Evolutionary conservation across 2,329 filamentous ascomycete species (phyloP), one percentile per base, ranked within the genome.

Genomic region (Fusarium sp.): DNA sequence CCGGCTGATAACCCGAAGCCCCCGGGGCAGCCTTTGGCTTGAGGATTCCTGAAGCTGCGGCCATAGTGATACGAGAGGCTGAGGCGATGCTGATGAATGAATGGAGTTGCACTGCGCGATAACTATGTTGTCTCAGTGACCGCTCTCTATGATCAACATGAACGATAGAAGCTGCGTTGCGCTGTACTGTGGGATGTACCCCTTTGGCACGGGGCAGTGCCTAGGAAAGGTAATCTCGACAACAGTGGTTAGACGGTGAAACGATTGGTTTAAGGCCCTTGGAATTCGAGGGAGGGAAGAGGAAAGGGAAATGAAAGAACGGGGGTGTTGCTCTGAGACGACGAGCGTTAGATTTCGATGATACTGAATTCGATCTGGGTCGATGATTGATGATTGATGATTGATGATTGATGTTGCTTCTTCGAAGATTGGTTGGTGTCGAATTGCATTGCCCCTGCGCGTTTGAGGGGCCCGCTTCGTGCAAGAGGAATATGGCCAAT

Each of bases 1-100:
- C 76, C 13, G 74, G 73, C 48, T 77, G 75, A 48, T 81, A 81
- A 58, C 73, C 75, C 10, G 72, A 70, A 23, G 61, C 44, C 50
- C 72, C 75, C 7, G 71, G 69, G 15, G 59, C 48, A 33, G 43
- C 53, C 38, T 57, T 60, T 29, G 57, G 48, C 46, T 60, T 60
- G 43, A 56, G 63, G 13, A 68, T 44, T 20, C 55, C 56, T 44
- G 73, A 61, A 31, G 64, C 61, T 29, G 66, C 56, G 39, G 69
- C 59, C 70, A 71, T 74, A 20, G 39, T 63, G 68, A 44, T 44
- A 53, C 23, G 21, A 35, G 12, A 35, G 12, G 29, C 20, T 43
- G 29, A n/a, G 24, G 39, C 16, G 38, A 49, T 49, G 24, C 6
- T 23, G 20, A 28, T 24, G 23, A n/a, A 31, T 29, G 13, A 23